Base-by-base conservation (phyloP, 768 basidiomycete species). In the Kwoniella mangroviensis region DNA sequence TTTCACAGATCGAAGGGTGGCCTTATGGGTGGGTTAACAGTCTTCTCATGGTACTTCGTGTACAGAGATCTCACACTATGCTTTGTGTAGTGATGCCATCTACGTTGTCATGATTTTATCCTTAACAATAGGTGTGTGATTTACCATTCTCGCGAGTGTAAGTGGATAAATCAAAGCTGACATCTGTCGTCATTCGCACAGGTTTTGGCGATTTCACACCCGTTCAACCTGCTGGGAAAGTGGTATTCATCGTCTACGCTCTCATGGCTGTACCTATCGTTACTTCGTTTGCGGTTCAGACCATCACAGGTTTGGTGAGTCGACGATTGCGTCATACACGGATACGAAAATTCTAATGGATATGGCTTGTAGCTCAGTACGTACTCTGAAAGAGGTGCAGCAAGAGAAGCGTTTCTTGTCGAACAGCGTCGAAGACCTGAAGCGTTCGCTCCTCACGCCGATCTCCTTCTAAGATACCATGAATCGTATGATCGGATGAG, bases 231-330 rank as follows among this genome's bases (percentile, higher is more conserved):
- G 75, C 78, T n/a, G 76, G 79, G 3, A 70, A 71, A 53, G 74
- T 83, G n/a, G 74, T 83, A 42, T 83, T 81, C 71, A 76, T 83
- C 40, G 60, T 81, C 40, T 84, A 81, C 65, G 73, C 75, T 13
- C 63, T 84, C 26, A 72, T 80, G 66, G 81, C 83, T 43, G 83
- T 84, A 26, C 83, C 83, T 2, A 74, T 84, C 52, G 78, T 84
- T 34, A 82, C 83, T 40, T 80, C 79, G 3, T 82, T 84, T 63
- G 82, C 80, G 6, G 79, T 81, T 40, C 79, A 79, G 56, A 78
- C 75, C 52, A 75, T 82, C 53, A 76, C 79, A 21, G 75, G 78
- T 70, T 52, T 82, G 64, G 75, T 79, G 22, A 63, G 72, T 70
- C 13, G 40, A 13, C 17, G 52, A 24, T 69, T 42, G 41, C 12